Evolutionary conservation across 2,329 filamentous ascomycete genomes (phyloP), one percentile per base, ranked within the genome.

Genomic region (Botryotinia globosa): DNA sequence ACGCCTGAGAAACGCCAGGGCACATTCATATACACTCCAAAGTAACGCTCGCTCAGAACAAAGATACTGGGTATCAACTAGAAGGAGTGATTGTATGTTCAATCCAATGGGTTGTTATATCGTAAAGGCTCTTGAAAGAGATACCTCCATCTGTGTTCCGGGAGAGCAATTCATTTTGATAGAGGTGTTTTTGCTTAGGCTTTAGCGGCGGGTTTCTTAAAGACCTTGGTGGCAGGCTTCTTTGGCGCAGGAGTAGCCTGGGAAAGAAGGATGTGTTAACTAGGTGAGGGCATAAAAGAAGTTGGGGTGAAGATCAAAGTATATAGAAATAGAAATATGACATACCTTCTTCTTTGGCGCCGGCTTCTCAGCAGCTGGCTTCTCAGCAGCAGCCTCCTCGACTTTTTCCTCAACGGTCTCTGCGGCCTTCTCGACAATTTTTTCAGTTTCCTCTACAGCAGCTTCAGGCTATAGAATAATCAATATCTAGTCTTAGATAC

Each of bases 241-340:
- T 82, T 83, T 69, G 81, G 79, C 34, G 78, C 80, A 25, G 81
- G 79, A 2, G 51, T 16, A 59, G 80, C 78, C 80, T 81, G 56
- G 20, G 32, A 45, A 56, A 54, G 44, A 48, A 45, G 16, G 34
- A 12, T 22, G 20, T 73, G 69, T 76, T 76, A 76, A 51, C 42
- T 45, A 32, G 5, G 25, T 32, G 51, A 16, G 16, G 12, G 44
- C 12, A 44, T 22, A 34, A 66, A 29, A 59, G 18, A 25, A 58
- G 9, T 8, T 16, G 9, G 51, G 10, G n/a, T n/a, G 65, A 42
- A 68, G 14, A 12, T 39, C 22, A 58, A 44, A 25, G 51, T 8
- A 69, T 58, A 9, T 58, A 12, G 1, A 25, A 59, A 18, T 44
- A 32, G 3, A 25, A 32, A 44, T 59, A 44, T 44, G 25, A 22